These are phyloP conservation scores for Pulveroboletus ravenelii DNA, from an alignment of 768 basidiomycete genomes.

Conservation along the genomic window DNA sequence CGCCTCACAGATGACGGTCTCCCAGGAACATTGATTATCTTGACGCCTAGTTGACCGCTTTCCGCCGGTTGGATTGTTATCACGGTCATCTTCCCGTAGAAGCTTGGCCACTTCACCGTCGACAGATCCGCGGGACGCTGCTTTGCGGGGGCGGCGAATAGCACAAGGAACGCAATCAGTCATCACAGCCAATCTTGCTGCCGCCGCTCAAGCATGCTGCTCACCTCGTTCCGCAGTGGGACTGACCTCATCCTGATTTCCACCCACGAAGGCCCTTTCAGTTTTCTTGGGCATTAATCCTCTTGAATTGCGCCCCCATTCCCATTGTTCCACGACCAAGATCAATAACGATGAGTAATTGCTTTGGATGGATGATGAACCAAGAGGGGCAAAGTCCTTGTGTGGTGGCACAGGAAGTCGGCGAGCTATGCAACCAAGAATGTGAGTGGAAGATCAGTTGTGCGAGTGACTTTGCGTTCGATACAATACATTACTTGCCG, in stretches of 20 bases:
- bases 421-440: conserved; percentile 12
- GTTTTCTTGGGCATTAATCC: not conserved
- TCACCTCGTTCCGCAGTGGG: conserved; percentile 4
- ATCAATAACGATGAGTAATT: conserved; percentile 11
- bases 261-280: not conserved
- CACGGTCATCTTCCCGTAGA: not conserved
- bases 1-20: not conserved
- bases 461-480: not conserved
- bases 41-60: not conserved
- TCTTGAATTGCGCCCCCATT: not conserved
- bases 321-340: not conserved
- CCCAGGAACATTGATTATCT: not conserved
- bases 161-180: not conserved
- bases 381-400: conserved; percentile 13
- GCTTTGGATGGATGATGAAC: conserved; percentile 10
- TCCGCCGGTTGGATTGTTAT: no score
- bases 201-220: conserved; percentile 3
- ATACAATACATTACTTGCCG: not conserved
- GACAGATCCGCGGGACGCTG: conserved; percentile 2
- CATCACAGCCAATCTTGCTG: not conserved
- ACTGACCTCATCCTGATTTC: not conserved
- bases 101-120: not conserved
- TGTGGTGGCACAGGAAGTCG: conserved; percentile 12
- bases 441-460: conserved; percentile 11
- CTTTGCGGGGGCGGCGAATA: conserved; percentile 2